phyloP scores from a whole-genome alignment of 768 basidiomycete genomes.

The Mycena maculata region DNA sequence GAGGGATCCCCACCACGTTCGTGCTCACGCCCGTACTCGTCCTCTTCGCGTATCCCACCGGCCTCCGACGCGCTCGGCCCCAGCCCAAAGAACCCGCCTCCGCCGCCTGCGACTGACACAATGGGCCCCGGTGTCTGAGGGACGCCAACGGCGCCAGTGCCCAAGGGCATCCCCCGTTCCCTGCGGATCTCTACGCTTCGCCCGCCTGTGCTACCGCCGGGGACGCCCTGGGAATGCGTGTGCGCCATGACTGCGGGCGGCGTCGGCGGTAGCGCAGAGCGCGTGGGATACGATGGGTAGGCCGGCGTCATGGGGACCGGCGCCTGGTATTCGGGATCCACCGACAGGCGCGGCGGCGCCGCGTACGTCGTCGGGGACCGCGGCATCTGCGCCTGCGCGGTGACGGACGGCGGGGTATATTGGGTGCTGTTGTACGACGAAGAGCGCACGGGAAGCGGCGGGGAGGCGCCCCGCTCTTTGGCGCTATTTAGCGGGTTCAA shows the following conservation, averaged over 20 bases:
- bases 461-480: conserved; percentile 33
- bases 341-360: conserved; percentile 54
- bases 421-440: conserved; percentile 26
- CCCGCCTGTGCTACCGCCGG: conserved; percentile 59
- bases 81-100: conserved; percentile 31
- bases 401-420: conserved; percentile 49
- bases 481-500: conserved; percentile 35
- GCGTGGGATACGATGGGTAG: conserved; percentile 73
- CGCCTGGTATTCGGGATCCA: conserved; percentile 31
- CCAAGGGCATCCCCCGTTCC: conserved; percentile 59
- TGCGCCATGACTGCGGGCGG: conserved; percentile 68
- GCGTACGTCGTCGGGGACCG: conserved; percentile 68
- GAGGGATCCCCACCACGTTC: conserved; percentile 4
- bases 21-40: conserved; percentile 33
- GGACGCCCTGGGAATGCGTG: conserved; percentile 60
- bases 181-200: conserved; percentile 71
- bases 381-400: conserved; percentile 48
- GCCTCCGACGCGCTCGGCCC: conserved; percentile 18
- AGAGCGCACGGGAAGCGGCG: conserved; percentile 34
- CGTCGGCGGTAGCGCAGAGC: conserved; percentile 58
- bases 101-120: conserved; percentile 58
- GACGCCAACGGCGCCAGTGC: conserved; percentile 40
- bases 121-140: conserved; percentile 70
- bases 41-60: conserved; percentile 46
- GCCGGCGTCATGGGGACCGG: conserved; percentile 70